Conservation (phyloP, 73 alveolate genomes). For the Paramecium bursaria region DNA sequence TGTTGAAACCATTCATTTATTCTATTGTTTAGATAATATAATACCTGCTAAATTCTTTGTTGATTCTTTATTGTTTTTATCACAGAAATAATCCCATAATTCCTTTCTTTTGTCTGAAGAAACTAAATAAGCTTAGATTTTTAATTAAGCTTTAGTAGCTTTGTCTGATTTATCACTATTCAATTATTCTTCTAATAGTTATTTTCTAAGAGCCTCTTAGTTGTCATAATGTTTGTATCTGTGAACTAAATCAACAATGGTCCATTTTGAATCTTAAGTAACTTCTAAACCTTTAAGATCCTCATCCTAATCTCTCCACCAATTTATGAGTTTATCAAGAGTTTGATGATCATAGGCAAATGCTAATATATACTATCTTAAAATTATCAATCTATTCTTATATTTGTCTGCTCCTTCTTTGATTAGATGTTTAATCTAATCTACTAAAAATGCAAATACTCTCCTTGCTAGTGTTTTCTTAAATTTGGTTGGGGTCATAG, state of each 20-base stretch:
- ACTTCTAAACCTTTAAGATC: slow-evolving; percentile 55
- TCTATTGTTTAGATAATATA: too few relatives aligned
- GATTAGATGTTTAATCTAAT: slow-evolving; percentile 5
- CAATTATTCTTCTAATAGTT: slow-evolving; percentile 8
- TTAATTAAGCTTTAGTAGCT: not conserved
- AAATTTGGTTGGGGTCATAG: slow-evolving; percentile 65
- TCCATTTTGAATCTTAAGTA: slow-evolving; percentile 54
- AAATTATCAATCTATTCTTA: slow-evolving; percentile 59
- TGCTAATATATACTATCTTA: slow-evolving; percentile 41
- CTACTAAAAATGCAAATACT: slow-evolving; percentile 53
- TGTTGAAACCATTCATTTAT: slow-evolving; percentile 68
- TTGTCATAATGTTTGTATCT: slow-evolving; percentile 26
- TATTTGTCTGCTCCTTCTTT: not conserved
- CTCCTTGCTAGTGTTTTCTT: slow-evolving; percentile 30
- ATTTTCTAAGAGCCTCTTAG: slow-evolving; percentile 9
- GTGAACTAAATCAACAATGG: slow-evolving; percentile 59
- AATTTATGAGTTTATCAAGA: slow-evolving; percentile 25
- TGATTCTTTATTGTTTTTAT: slow-evolving; percentile 59
- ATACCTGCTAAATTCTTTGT: slow-evolving; percentile 34
- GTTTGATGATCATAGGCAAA: slow-evolving; percentile 54
- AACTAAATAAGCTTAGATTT: slow-evolving; percentile 27
- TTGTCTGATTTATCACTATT: slow-evolving; percentile 33
- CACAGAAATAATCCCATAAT: slow-evolving; percentile 44
- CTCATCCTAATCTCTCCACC: slow-evolving; percentile 58
- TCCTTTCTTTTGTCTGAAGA: slow-evolving; percentile 58